Percentiles rank a stretch among this genome's conserved stretches.
These are phyloP conservation scores for Musa acuminata DNA, from an alignment of 176 grass and related monocot genomes.

Conservation along the genomic window DNA sequence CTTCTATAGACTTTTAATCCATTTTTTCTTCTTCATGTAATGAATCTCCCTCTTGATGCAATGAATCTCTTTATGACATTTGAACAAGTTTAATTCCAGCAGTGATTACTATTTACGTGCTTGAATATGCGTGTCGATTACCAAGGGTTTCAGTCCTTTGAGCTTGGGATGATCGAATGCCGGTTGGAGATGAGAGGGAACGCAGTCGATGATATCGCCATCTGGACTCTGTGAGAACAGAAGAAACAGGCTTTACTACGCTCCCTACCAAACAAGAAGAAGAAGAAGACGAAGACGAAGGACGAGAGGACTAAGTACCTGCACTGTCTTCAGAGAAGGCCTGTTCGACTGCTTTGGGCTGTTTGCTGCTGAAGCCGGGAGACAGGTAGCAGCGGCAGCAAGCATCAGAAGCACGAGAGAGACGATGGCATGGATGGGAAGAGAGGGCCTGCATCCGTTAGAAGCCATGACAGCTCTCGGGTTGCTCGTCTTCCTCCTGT, in stretches of 20 bases:
- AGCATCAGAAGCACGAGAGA: background rate
- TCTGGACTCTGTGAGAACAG: conserved; percentile 6
- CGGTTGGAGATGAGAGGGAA: background rate
- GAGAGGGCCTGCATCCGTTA: background rate
- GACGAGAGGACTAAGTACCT: no score
- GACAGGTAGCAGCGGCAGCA: background rate
- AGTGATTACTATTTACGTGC: no score
- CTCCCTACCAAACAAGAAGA: background rate
- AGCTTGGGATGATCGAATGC: conserved; percentile 13
- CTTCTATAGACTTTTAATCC: no score
- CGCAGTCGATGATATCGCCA: conserved; percentile 5
- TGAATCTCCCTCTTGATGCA: no score
- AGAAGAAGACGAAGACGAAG: background rate
- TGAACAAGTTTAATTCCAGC: no score
- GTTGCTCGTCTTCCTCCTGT: no score
- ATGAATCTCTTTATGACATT: no score
- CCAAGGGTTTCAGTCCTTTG: background rate
- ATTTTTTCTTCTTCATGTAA: no score
- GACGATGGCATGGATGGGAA: background rate
- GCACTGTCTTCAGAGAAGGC: no score
- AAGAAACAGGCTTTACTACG: background rate
- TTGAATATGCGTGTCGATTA: no score
- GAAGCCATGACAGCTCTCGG: no score
- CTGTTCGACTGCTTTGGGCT: no score
- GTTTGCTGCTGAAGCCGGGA: background rate